A percentile compares a stretch with the other conserved stretches of the same genome.
Evolutionary conservation across 441 rosid genomes (phyloP).

Genomic region (Hura crepitans): DNA sequence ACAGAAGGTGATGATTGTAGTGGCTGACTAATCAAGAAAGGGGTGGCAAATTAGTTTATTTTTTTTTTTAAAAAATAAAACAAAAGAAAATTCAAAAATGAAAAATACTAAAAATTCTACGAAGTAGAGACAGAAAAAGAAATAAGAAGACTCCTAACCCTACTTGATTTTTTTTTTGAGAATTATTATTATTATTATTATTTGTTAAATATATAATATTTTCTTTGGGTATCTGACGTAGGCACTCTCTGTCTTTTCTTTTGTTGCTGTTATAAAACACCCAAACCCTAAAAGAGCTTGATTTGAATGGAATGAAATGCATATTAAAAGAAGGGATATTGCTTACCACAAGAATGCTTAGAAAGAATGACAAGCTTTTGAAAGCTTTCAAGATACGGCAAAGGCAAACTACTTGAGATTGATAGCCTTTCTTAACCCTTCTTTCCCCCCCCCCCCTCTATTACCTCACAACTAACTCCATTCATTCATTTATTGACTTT

Average conservation of each 20-base stretch:
- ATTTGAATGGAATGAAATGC: conserved; percentile 42
- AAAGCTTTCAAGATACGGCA: conserved; percentile 18
- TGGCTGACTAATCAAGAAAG: conserved; percentile 43
- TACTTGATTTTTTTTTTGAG: conserved; percentile 26
- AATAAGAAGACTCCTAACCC: conserved; percentile 21
- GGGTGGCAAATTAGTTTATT: conserved; percentile 21
- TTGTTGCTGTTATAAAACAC: conserved; percentile 53
- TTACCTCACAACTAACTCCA: conserved; percentile 37
- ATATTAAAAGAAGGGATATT: no score
- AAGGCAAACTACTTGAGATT: conserved; percentile 13
- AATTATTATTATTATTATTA: no score
- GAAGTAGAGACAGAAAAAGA: no score
- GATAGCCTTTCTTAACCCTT: conserved; percentile 30
- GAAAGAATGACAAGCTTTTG: no score
- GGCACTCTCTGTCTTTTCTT: conserved; percentile 43
- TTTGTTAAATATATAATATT: conserved; percentile 23
- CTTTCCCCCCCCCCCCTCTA: no score
- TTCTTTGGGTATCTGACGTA: conserved; percentile 32
- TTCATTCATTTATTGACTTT: conserved; percentile 24
- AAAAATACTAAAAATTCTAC: conserved; percentile 31
- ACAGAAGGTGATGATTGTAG: conserved; percentile 53
- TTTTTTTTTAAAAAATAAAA: neutral
- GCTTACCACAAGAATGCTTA: conserved; percentile 21
- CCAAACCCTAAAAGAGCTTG: conserved; percentile 53
- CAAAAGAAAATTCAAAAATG: conserved; percentile 17